Evolutionary conservation across 176 grass and related monocot species (phyloP).

Genomic region (Coix lacrymajobi): DNA sequence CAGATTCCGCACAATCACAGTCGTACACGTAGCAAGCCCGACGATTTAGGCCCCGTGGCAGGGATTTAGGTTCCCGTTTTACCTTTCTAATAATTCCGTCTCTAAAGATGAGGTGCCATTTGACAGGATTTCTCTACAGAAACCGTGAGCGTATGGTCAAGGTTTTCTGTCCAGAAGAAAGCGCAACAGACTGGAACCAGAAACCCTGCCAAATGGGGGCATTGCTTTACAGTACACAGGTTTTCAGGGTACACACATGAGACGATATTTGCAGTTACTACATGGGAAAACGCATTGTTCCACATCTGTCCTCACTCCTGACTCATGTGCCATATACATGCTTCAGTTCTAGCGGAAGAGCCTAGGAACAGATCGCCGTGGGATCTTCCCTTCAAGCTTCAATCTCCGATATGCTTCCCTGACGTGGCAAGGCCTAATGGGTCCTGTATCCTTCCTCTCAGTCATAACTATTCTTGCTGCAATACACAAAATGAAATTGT

Average conservation of each 20-base stretch:
- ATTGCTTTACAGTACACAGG: not conserved
- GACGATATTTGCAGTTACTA: not conserved
- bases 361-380: slow-evolving; percentile 54
- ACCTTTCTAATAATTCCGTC: too few relatives aligned
- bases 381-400: slow-evolving; percentile 83
- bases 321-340: not conserved
- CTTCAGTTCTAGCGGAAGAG: slow-evolving; percentile 62
- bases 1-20: not conserved
- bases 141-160: not conserved
- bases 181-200: not conserved
- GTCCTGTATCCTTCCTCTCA: slow-evolving; percentile 80
- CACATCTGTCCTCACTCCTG: not conserved
- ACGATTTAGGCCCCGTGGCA: too few relatives aligned
- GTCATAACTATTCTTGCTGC: slow-evolving; percentile 80
- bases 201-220: too few relatives aligned
- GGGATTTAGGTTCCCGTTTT: too few relatives aligned
- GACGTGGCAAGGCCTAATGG: slow-evolving; percentile 91
- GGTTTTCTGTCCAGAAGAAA: not conserved
- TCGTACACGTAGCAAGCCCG: not conserved
- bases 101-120: not conserved
- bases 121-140: not conserved
- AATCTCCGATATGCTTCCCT: slow-evolving; percentile 87
- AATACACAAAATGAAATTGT: slow-evolving; percentile 21
- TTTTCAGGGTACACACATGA: not conserved
- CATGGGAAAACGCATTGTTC: not conserved